Percentiles rank a stretch among this genome's conserved stretches.
Conservation (phyloP, 2,329 filamentous ascomycete genomes). For the Diaporthe vaccinii region DNA sequence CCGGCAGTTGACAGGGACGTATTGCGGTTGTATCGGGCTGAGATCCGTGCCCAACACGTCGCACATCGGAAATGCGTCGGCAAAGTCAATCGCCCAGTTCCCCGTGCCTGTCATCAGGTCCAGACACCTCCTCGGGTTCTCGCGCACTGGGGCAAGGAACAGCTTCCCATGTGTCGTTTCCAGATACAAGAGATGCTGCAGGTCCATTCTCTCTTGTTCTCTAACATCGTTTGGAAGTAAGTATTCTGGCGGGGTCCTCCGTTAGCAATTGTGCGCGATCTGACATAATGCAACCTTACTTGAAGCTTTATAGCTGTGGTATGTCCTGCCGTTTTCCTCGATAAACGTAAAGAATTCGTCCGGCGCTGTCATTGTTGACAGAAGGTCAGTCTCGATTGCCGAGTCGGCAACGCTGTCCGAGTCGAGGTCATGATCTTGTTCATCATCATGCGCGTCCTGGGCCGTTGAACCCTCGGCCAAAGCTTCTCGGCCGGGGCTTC, state of each 20-base stretch:
- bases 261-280: background rate
- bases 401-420: conserved; percentile 37
- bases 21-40: conserved; percentile 46
- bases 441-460: background rate
- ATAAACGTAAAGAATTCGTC: conserved; percentile 37
- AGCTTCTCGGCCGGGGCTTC: conserved; percentile 9
- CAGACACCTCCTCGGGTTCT: conserved; percentile 43
- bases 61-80: conserved; percentile 42
- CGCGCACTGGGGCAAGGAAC: conserved; percentile 42
- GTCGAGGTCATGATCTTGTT: conserved; percentile 1
- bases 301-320: conserved; percentile 44
- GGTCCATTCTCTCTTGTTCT: conserved; percentile 41
- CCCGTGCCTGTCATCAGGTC: conserved; percentile 49
- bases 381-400: conserved; percentile 35
- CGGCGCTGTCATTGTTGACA: conserved; percentile 36
- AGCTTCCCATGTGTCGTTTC: conserved; percentile 43
- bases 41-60: conserved; percentile 46
- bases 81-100: conserved; percentile 48
- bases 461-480: background rate
- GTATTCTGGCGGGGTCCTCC: conserved; percentile 39
- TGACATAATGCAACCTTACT: conserved; percentile 41
- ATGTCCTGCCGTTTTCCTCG: conserved; percentile 39
- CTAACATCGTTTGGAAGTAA: conserved; percentile 38
- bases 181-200: conserved; percentile 43
- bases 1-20: conserved; percentile 46